These are phyloP conservation scores for Amorphotheca resinae DNA, from an alignment of 495 filamentous ascomycete genomes.

Conservation along the genomic window DNA sequence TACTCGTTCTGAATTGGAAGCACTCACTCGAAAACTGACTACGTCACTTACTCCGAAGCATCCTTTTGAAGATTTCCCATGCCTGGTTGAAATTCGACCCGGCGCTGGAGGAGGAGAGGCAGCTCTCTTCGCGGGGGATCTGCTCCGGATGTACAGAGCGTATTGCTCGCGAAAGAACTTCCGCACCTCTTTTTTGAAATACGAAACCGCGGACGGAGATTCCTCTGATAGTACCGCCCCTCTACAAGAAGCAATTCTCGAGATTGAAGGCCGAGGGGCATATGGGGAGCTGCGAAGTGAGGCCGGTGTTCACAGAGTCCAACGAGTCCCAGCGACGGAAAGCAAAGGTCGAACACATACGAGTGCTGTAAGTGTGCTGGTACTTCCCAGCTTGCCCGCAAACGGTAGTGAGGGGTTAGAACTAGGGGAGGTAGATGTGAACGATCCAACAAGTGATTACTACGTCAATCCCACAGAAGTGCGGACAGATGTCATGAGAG, in stretches of 20 bases:
- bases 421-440: conserved; percentile 45
- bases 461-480: conserved; percentile 83
- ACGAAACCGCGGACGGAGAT: conserved; percentile 39
- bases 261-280: conserved; percentile 63
- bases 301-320: conserved; percentile 88
- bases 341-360: conserved; percentile 85
- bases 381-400: conserved; percentile 73
- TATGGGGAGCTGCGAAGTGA: conserved; percentile 74
- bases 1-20: conserved; percentile 45
- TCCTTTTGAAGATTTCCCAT: conserved; percentile 87
- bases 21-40: conserved; percentile 52
- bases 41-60: conserved; percentile 72
- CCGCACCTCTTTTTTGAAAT: conserved; percentile 35
- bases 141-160: conserved; percentile 77
- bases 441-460: conserved; percentile 81
- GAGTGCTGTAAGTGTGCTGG: conserved; percentile 80
- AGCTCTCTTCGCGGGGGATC: conserved; percentile 71
- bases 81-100: conserved; percentile 81
- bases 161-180: conserved; percentile 54
- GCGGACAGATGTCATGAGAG: conserved; percentile 77
- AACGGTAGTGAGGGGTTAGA: conserved; percentile 31
- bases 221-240: conserved; percentile 46
- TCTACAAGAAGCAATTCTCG: conserved; percentile 74
- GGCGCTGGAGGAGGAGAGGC: conserved; percentile 92
- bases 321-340: conserved; percentile 85